These are phyloP conservation scores for Fusarium beomiforme DNA, from an alignment of 2,329 filamentous ascomycete genomes.

Conservation along the genomic window DNA sequence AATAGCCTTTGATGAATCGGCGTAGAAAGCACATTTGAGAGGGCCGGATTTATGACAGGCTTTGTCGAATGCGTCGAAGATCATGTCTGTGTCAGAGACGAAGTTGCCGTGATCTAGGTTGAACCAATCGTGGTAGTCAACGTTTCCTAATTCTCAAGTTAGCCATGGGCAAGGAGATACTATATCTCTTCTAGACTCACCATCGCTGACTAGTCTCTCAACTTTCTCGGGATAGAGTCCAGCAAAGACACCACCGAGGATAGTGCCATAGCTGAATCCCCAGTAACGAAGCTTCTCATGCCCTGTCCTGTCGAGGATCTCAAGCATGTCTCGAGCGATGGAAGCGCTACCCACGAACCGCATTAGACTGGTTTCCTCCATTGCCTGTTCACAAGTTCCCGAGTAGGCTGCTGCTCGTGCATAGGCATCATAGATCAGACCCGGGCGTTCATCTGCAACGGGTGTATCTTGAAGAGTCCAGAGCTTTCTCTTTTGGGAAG, in stretches of 20 bases:
- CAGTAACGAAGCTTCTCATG: slow-evolving; percentile 59
- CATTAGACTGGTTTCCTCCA: slow-evolving; percentile 51
- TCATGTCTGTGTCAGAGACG: slow-evolving; percentile 63
- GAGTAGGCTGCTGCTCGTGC: slow-evolving; percentile 55
- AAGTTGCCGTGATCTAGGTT: slow-evolving; percentile 57
- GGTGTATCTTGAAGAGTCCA: slow-evolving; percentile 58
- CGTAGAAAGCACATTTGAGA: slow-evolving; percentile 56
- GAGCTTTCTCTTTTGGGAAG: slow-evolving; percentile 51
- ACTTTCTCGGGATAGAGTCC: slow-evolving; percentile 62
- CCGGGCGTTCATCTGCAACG: slow-evolving; percentile 58
- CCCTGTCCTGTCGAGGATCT: slow-evolving; percentile 55
- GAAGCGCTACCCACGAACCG: slow-evolving; percentile 56
- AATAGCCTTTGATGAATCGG: slow-evolving; percentile 50
- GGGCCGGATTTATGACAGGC: slow-evolving; percentile 64
- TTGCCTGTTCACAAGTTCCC: slow-evolving; percentile 53
- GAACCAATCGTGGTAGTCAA: slow-evolving; percentile 65
- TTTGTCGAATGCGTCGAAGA: slow-evolving; percentile 62
- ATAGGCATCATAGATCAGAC: slow-evolving; percentile 57
- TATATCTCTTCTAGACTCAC: slow-evolving; percentile 40
- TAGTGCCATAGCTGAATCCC: slow-evolving; percentile 65
- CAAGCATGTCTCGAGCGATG: slow-evolving; percentile 59
- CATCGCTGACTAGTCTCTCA: slow-evolving; percentile 61
- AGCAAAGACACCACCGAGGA: slow-evolving; percentile 63
- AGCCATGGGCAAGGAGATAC: not conserved
- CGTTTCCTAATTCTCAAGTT: slow-evolving; percentile 51